Conservation (phyloP, 2,329 filamentous ascomycete genomes). For the Daldinia eschscholtzii region DNA sequence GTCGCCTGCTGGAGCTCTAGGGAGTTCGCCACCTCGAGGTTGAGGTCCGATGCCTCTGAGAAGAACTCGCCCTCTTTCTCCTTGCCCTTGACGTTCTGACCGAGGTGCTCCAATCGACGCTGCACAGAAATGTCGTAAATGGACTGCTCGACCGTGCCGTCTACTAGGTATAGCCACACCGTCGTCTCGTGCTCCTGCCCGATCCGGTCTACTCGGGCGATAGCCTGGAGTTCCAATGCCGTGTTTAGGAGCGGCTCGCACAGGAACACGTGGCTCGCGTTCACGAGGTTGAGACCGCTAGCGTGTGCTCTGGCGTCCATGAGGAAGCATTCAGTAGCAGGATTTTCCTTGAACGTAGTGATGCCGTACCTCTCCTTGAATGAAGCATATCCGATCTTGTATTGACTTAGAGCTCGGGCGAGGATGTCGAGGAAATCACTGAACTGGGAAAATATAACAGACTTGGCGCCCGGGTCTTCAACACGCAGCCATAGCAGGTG, state of each 20-base stretch:
- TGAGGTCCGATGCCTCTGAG: constrained; percentile 66
- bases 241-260: constrained; percentile 96
- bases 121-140: constrained; percentile 89
- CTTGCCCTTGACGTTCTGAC: constrained; percentile 56
- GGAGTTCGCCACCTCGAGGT: constrained; percentile 86
- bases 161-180: constrained; percentile 95
- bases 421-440: constrained; percentile 77
- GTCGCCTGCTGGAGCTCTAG: constrained; percentile 82
- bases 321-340: constrained; percentile 82
- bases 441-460: constrained; percentile 90
- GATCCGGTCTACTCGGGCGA: constrained; percentile 94
- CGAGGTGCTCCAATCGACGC: constrained; percentile 83
- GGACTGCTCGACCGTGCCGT: constrained; percentile 89
- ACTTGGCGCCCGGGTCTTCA: constrained; percentile 87
- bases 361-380: constrained; percentile 79
- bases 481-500: constrained; percentile 89
- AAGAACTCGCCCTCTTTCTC: constrained; percentile 57
- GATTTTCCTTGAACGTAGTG: constrained; percentile 80
- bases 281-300: constrained; percentile 90
- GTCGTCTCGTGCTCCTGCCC: constrained; percentile 90
- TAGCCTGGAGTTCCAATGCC: constrained; percentile 92
- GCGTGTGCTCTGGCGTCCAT: constrained; percentile 90
- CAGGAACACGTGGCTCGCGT: constrained; percentile 93
- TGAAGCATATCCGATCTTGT: constrained; percentile 79
- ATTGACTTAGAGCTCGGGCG: constrained; percentile 74